Evolutionary conservation across 1,139 yeast genomes (phyloP), one percentile per base, ranked within the genome.

Genomic region (Magnusiomyces fungicola): DNA sequence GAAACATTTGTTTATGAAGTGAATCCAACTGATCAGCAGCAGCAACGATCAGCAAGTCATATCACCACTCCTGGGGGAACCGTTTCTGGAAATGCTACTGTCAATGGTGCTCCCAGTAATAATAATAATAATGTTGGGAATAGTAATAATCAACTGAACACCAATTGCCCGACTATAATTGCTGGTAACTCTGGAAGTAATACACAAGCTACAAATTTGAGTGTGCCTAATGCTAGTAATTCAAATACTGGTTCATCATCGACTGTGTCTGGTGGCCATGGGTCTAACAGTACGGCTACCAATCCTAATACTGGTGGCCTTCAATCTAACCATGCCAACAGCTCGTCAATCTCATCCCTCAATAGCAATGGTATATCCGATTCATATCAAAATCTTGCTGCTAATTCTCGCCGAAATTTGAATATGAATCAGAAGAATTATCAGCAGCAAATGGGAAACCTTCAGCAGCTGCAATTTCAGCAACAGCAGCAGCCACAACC

Each of bases 1-100:
- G 97, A 92, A 65, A 87, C 96, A 0, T 90, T 90, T 72, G 96
- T 90, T 12, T 90, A 90, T 64, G 97, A 89, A 59, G 78, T 79
- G 5, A 68, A 72, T 44, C 68, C 72, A 14, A 59, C 59, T 34
- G 69, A 68, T 46, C 49, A 52, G 6, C 41, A 27, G n/a, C 45
- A 30, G 14, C 19, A 29, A 9, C 12, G 38, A 14, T n/a, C 32
- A 10, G 36, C 22, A 18, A 19, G n/a, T n/a, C n/a, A n/a, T 32
- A 18, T 32, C n/a, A 32, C 34, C 4, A 32, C 34, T 14, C 34
- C 34, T 32, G n/a, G 10, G n/a, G 34, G 34, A 6, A 32, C 34
- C 16, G n/a, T 14, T 32, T n/a, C 16, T 14, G 16, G 18, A 7
- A 32, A 14, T 32, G 34, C 16, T 32, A 7, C 34, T 14, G n/a